phyloP scores from a whole-genome alignment of 495 filamentous ascomycete genomes.

The Annulohypoxylon maeteangense region DNA sequence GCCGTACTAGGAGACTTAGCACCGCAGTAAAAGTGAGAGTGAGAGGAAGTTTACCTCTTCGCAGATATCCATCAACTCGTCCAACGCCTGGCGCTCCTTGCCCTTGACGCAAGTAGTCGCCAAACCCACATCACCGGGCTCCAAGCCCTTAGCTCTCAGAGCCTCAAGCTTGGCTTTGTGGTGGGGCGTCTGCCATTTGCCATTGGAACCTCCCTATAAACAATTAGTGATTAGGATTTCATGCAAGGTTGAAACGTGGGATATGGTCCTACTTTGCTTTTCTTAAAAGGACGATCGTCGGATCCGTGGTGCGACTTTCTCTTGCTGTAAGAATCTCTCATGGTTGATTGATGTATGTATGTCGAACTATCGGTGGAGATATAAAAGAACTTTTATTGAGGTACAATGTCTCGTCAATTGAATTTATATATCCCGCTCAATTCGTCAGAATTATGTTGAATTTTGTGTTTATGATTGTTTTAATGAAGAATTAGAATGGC shows the following conservation, averaged over 20 bases:
- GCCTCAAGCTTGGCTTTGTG: slow-evolving; percentile 56
- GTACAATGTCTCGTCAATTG: neutral
- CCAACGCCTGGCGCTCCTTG: slow-evolving; percentile 79
- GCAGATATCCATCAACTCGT: slow-evolving; percentile 78
- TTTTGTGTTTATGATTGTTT: neutral
- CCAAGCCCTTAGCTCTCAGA: slow-evolving; percentile 58
- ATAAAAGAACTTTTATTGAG: neutral
- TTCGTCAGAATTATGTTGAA: neutral
- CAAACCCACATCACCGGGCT: slow-evolving; percentile 83
- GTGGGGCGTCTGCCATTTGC: slow-evolving; percentile 67
- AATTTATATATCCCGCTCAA: neutral
- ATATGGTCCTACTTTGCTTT: slow-evolving; percentile 45
- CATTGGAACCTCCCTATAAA: slow-evolving; percentile 57
- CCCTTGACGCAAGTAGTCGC: slow-evolving; percentile 89
- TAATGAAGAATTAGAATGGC: too few species aligned
- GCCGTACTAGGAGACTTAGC: slow-evolving; percentile 58
- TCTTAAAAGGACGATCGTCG: slow-evolving; percentile 38
- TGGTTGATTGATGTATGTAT: neutral
- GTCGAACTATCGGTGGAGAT: neutral
- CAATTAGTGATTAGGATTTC: too few species aligned
- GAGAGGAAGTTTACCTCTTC: slow-evolving; percentile 68
- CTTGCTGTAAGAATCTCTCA: slow-evolving; percentile 39
- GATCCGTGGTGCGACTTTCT: slow-evolving; percentile 40
- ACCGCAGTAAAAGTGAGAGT: neutral
- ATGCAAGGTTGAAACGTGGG: neutral